Conservation (phyloP, 257 asterid genomes). For the Echium plantagineum region DNA sequence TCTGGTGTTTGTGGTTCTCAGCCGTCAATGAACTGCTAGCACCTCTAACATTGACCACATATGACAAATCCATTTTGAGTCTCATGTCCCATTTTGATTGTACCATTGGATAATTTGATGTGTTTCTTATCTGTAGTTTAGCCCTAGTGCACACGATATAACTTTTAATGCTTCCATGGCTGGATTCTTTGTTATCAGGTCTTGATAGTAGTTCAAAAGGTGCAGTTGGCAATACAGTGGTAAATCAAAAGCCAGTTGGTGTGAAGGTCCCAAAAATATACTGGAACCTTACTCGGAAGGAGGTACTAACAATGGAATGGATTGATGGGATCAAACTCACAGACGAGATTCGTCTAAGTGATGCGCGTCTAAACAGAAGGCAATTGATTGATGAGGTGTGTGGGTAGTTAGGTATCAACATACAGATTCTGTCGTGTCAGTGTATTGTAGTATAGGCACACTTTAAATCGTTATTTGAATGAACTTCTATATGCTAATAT, state of each 20-base stretch:
- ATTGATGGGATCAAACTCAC: constrained; percentile 92
- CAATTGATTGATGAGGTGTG: constrained; percentile 76
- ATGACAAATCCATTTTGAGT: not conserved
- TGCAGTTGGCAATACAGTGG: constrained; percentile 13
- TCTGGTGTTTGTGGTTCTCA: too few species aligned
- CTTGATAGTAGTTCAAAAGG: constrained; percentile 21
- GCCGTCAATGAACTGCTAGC: too few species aligned
- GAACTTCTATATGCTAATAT: not conserved
- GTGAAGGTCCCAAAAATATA: constrained; percentile 87
- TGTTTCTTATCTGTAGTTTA: not conserved
- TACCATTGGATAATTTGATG: not conserved
- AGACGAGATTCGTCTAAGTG: constrained; percentile 49
- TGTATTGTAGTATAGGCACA: not conserved
- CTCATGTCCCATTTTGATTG: not conserved
- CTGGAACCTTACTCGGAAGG: constrained; percentile 78
- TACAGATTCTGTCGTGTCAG: not conserved
- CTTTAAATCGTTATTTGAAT: constrained; percentile 1
- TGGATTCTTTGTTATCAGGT: constrained; percentile 24
- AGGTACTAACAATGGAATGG: constrained; percentile 98
- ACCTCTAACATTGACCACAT: too few species aligned
- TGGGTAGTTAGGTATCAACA: not conserved
- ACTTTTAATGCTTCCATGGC: not conserved
- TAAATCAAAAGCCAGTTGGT: constrained; percentile 28
- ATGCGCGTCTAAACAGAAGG: constrained; percentile 65
- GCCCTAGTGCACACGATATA: constrained; percentile 2